phyloP scores from a whole-genome alignment of 371 early-diverging fungal genomes.

The Saksenaea vasiformis region DNA sequence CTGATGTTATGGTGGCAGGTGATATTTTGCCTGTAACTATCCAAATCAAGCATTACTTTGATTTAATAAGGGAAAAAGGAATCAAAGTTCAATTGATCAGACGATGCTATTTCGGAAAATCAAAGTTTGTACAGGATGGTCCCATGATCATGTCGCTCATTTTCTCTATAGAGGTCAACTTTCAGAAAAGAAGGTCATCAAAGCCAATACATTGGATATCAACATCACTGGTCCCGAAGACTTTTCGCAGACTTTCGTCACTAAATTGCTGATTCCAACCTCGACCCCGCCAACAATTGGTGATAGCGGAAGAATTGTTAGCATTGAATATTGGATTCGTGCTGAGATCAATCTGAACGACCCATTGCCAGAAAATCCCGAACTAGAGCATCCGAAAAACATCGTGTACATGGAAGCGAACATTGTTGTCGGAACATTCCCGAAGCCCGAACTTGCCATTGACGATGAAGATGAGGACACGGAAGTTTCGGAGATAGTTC shows the following conservation, averaged over 20 bases:
- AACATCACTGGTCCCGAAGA: constrained; percentile 21
- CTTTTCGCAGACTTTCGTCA: constrained; percentile 20
- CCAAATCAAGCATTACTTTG: constrained; percentile 29
- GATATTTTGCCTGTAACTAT: constrained; percentile 40
- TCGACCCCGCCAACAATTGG: constrained; percentile 30
- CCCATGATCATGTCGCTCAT: not conserved
- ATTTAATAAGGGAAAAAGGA: constrained; percentile 11
- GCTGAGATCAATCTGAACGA: constrained; percentile 39
- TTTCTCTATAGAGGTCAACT: not conserved
- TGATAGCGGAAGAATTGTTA: constrained; percentile 27
- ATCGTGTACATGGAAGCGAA: constrained; percentile 25
- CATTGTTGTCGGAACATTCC: constrained; percentile 44
- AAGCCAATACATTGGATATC: constrained; percentile 15
- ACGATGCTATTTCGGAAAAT: constrained; percentile 15
- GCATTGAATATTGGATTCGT: constrained; percentile 38
- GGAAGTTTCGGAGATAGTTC: not conserved
- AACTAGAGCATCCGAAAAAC: constrained; percentile 15
- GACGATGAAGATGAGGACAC: constrained; percentile 40
- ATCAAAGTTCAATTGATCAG: constrained; percentile 17
- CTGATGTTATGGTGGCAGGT: constrained; percentile 22
- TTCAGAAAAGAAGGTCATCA: constrained; percentile 9
- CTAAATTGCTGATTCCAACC: constrained; percentile 34
- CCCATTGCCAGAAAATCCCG: constrained; percentile 14
- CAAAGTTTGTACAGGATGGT: constrained; percentile 6
- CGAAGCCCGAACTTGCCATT: constrained; percentile 33